A percentile compares a stretch with the other conserved stretches of the same genome.
Evolutionary conservation across 2,329 filamentous ascomycete species (phyloP).

Genomic region (Scedosporium dehoogii): DNA sequence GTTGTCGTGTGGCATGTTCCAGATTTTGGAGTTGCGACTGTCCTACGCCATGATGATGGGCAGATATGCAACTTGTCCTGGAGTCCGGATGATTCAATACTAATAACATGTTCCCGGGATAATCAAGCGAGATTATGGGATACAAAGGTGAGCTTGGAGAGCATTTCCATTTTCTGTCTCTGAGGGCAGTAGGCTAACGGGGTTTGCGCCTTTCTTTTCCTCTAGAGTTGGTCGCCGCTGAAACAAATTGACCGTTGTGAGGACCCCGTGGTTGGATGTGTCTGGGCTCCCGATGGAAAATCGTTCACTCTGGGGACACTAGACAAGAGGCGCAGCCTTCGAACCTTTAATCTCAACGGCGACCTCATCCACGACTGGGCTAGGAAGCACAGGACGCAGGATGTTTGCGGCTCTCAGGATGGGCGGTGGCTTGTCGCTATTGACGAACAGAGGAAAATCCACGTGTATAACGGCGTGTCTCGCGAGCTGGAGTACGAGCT

Average conservation of each 20-base stretch:
- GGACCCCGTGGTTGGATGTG: constrained; percentile 80
- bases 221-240: constrained; percentile 52
- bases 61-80: constrained; percentile 76
- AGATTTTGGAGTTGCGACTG: constrained; percentile 55
- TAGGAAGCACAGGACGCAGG: constrained; percentile 66
- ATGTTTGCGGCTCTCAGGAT: constrained; percentile 73
- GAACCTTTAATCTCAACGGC: constrained; percentile 59
- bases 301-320: constrained; percentile 74
- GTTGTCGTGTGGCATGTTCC: constrained; percentile 76
- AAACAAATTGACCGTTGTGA: constrained; percentile 59
- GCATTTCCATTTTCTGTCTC: not conserved
- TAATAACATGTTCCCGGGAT: constrained; percentile 77
- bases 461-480: constrained; percentile 74
- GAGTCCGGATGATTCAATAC: constrained; percentile 81
- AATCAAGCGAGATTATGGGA: constrained; percentile 68
- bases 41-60: constrained; percentile 53
- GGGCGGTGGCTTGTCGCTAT: constrained; percentile 73
- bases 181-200: not conserved
- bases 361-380: constrained; percentile 56
- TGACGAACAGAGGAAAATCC: constrained; percentile 58
- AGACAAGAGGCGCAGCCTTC: constrained; percentile 55
- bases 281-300: constrained; percentile 73
- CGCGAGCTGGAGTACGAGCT: constrained; percentile 66
- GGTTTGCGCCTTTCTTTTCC: not conserved
- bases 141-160: constrained; percentile 42